Evolutionary conservation across 805 yeast species (phyloP), one percentile per base, ranked within the genome.

Genomic region (Blastobotrys terrestris): DNA sequence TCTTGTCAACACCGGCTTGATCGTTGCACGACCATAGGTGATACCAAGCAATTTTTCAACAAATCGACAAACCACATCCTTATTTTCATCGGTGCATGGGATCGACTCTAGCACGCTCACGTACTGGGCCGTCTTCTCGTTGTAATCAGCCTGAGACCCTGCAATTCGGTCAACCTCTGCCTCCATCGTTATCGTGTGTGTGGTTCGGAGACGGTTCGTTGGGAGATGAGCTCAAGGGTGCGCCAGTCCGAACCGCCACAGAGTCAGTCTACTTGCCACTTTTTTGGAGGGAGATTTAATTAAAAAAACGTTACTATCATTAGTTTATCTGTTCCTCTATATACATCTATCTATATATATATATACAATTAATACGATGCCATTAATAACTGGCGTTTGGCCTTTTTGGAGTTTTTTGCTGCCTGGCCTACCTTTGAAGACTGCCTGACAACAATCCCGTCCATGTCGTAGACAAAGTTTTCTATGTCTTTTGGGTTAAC

Each of bases 401-500:
- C 16, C 44, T 41, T 41, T 41, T 41, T 41, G 3, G 44, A 15
- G 44, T 15, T 41, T 5, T 15, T 7, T 13, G 16, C 44, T 3
- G 16, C 44, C 7, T 15, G 16, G 16, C 20, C 20, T 11, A n/a
- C 19, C 44, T 41, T 16, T 3, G 44, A 41, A 3, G 18, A 39
- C 19, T 39, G 18, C 31, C 48, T 46, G 7, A 13, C 31, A 15
- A 49, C 51, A 26, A 49, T 43, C 2, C 41, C 16, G 4, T 49
- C 47, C 46, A 49, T 31, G 20, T 49, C 47, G 31, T 15, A 26
- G n/a, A 40, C 46, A 42, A 42, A 49, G 3, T 49, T 13, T 18
- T 49, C 47, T 8, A 49, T 13, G 11, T 20, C 41, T 16, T 22
- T 49, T 7, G 41, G 22, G 15, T 41, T 11, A 11, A 48, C 14